Percentiles rank a stretch among this genome's conserved stretches.
Conservation (phyloP, 805 yeast species). For the Tetrapisispora taiwanensis region DNA sequence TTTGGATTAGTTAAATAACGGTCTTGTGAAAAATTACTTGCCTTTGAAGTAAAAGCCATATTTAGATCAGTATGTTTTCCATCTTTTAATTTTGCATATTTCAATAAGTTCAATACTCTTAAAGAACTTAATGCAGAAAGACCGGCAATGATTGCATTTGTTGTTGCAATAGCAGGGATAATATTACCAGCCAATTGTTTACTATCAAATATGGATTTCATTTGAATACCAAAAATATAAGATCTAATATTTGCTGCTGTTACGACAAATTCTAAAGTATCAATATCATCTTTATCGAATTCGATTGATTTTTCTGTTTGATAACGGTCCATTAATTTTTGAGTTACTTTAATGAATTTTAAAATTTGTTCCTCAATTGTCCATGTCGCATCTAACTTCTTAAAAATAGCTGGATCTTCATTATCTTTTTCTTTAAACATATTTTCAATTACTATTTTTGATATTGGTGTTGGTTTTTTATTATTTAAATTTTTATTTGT, state of each 20-base stretch:
- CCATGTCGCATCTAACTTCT: conserved; percentile 42
- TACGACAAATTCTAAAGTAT: conserved; percentile 77
- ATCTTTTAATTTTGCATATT: conserved; percentile 24
- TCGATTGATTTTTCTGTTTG: conserved; percentile 35
- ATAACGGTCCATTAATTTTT: conserved; percentile 41
- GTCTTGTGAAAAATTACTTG: conserved; percentile 35
- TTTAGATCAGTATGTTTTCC: conserved; percentile 27
- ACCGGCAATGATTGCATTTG: conserved; percentile 92
- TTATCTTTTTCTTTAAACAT: conserved; percentile 6
- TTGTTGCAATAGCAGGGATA: conserved; percentile 96
- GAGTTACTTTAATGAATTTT: conserved; percentile 43
- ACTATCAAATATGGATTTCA: conserved; percentile 71
- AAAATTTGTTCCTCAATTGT: conserved; percentile 48
- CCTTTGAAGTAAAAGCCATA: conserved; percentile 43
- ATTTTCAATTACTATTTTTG: conserved; percentile 11
- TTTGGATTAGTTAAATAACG: conserved; percentile 57
- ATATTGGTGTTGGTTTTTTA: conserved; percentile 56
- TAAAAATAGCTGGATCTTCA: conserved; percentile 2
- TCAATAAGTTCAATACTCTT: conserved; percentile 35
- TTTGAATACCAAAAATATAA: conserved; percentile 54
- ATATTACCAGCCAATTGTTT: conserved; percentile 96
- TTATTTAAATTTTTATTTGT: conserved; percentile 36
- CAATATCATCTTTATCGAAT: conserved; percentile 94
- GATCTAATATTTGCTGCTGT: conserved; percentile 78
- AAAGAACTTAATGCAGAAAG: conserved; percentile 68